Evolutionary conservation across 2,329 filamentous ascomycete species (phyloP), one percentile per base, ranked within the genome.

Genomic region (Apiospora malaysiana): DNA sequence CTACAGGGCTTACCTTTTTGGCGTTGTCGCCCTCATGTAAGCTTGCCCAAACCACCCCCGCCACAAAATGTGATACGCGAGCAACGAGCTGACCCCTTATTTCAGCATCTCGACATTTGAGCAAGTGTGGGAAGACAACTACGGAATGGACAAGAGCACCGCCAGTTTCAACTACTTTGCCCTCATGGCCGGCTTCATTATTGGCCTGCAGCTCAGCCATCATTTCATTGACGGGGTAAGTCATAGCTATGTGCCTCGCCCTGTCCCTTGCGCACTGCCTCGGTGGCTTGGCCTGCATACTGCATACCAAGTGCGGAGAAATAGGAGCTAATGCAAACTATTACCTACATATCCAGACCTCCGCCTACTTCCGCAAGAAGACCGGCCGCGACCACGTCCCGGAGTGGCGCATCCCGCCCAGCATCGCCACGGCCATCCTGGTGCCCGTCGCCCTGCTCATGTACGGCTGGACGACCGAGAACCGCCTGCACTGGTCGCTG

Each of bases 361-460:
- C 67, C 12, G 68, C 45, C 27, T 47, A 51, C 68, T 68, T 71
- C 46, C 69, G 68, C 32, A 63, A 42, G 12, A 12, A 25, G 27
- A 47, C 47, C 25, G 70, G 68, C 9, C 43, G 23, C 16, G 72
- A 72, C 40, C 71, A 69, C 47, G 66, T 70, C 1, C 74, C 74
- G 21, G 74, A 74, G 16, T 71, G 69, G 65, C 72, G 70, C 12
- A 69, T 71, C 8, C 73, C 72, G 21, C 73, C 73, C 8, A 71
- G 71, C 27, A 77, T 80, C 16, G 79, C 79, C 0, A 79, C 79
- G 0, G 78, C 80, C 3, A 40, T 82, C 7, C 72, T 88, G 27
- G 83, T 86, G 1, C 86, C 87, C 0, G 75, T 83, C 0, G 84
- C 83, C 0, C 81, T 89, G 40, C 82, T 89, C 69, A 79, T 83